These are phyloP conservation scores for Colletotrichum limetticola DNA, from an alignment of 2,329 filamentous ascomycete genomes.

Conservation along the genomic window DNA sequence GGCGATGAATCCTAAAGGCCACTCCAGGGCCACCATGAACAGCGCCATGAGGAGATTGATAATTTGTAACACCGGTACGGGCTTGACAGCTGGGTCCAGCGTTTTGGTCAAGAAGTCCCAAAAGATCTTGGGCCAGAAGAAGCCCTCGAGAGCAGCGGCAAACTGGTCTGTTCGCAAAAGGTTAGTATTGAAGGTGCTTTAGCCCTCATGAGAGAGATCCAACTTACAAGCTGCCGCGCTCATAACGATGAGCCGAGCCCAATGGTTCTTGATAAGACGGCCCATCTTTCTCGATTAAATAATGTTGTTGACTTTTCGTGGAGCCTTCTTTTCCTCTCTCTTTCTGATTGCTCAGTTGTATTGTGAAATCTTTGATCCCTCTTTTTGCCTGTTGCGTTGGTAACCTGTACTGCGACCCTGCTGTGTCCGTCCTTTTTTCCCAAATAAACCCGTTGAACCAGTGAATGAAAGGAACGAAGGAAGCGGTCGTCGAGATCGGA, in stretches of 20 bases:
- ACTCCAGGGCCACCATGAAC: slow-evolving; percentile 86
- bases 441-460: slow-evolving; percentile 21
- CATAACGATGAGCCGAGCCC: slow-evolving; percentile 93
- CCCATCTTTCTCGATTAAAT: slow-evolving; percentile 72
- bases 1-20: slow-evolving; percentile 83
- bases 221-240: slow-evolving; percentile 80
- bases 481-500: slow-evolving; percentile 35
- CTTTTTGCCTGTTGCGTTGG: slow-evolving; percentile 13
- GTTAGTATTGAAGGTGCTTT: slow-evolving; percentile 40
- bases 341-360: slow-evolving; percentile 22
- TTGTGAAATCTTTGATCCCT: slow-evolving; percentile 2
- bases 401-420: not conserved
- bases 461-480: slow-evolving; percentile 37
- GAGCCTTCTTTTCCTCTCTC: slow-evolving; percentile 28
- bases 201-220: not conserved
- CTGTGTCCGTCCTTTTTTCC: slow-evolving; percentile 24
- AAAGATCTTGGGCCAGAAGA: slow-evolving; percentile 99
- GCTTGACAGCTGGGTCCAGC: slow-evolving; percentile 86
- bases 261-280: slow-evolving; percentile 99
- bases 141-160: slow-evolving; percentile 82
- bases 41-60: slow-evolving; percentile 89
- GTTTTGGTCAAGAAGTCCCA: slow-evolving; percentile 96
- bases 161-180: slow-evolving; percentile 79
- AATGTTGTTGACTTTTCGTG: slow-evolving; percentile 17
- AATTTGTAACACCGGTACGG: slow-evolving; percentile 87